Evolutionary conservation across 441 rosid genomes (phyloP), one percentile per base, ranked within the genome.

Genomic region (Gossypium schwendimanii): DNA sequence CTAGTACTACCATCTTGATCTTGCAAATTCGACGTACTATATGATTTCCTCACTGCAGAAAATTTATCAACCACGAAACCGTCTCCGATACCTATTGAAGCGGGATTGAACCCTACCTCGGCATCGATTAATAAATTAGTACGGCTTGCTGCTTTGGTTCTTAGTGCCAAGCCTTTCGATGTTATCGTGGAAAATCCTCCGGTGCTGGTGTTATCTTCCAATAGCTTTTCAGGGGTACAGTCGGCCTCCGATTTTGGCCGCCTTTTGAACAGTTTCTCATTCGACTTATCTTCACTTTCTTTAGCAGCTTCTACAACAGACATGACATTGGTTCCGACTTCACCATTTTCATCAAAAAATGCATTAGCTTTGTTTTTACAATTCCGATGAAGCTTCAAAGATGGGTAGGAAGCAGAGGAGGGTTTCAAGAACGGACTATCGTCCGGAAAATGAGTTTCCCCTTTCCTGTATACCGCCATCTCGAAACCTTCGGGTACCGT

Each of bases 301-400:
- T 66, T 77, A 41, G 65, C 18, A 33, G 65, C 21, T 50, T 77
- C 82, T 26, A 12, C 74, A 47, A 21, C 26, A 20, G 20, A 68
- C 64, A 24, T 71, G 52, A 47, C 49, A 31, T 80, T 79, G 26
- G 74, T 64, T 11, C 70, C 5, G 4, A 45, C 55, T 57, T 78
- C 81, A 68, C 75, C 86, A 55, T 84, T 79, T 59, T 87, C 89
- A 0, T 83, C 86, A 15, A 80, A 21, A 28, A 84, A 73, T 11
- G 82, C 82, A 59, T 86, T 85, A 6, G 74, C 87, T n/a, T 81
- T 76, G 79, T 94, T 94, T 83, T 81, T 92, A 1, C 94, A 86
- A 54, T 90, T 92, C 70, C 88, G 75, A 70, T 84, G 84, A 58
- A 24, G 80, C 75, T 78, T 81, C 33, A 85, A 60, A n/a, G 96